These are phyloP conservation scores for Fusarium ramigenum DNA, from an alignment of 2,329 filamentous ascomycete genomes.

Conservation along the genomic window DNA sequence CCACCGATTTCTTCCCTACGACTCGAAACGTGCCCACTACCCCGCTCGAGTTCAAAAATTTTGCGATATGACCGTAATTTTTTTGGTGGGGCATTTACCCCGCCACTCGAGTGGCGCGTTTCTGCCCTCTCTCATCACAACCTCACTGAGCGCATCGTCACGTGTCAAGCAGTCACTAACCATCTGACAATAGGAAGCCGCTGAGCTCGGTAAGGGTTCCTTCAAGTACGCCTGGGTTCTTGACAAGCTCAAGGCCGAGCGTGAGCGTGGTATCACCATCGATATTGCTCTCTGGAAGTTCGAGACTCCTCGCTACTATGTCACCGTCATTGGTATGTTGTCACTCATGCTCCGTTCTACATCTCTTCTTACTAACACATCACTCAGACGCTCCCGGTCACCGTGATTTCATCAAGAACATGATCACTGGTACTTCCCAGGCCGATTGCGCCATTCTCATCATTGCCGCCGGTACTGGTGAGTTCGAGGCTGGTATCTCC, in stretches of 20 bases:
- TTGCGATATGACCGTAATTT: constrained; percentile 23
- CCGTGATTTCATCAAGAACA: constrained; percentile 99
- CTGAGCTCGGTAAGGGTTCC: constrained; percentile 99
- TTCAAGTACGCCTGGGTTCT: constrained; percentile 99
- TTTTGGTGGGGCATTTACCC: constrained; percentile 33
- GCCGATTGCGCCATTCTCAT: constrained; percentile 99
- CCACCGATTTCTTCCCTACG: constrained; percentile 23
- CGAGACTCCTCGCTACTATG: constrained; percentile 97
- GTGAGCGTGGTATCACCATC: constrained; percentile 99
- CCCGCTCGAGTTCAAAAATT: constrained; percentile 28
- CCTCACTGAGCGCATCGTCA: constrained; percentile 12
- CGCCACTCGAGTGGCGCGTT: constrained; percentile 24
- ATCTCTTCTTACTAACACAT: constrained; percentile 14
- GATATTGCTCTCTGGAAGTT: constrained; percentile 99
- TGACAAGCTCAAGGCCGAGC: constrained; percentile 99
- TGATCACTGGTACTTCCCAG: constrained; percentile 99
- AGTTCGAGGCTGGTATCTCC: constrained; percentile 99
- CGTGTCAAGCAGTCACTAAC: constrained; percentile 29
- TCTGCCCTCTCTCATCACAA: constrained; percentile 14
- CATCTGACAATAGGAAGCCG: constrained; percentile 78
- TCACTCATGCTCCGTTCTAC: not conserved
- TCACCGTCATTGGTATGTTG: constrained; percentile 91
- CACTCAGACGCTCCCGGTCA: constrained; percentile 92
- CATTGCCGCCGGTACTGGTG: constrained; percentile 99
- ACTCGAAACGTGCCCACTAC: constrained; percentile 8